Evolutionary conservation across 164 flowering plant genomes (phyloP).

Genomic region (Magnolia kwangsiensis): DNA sequence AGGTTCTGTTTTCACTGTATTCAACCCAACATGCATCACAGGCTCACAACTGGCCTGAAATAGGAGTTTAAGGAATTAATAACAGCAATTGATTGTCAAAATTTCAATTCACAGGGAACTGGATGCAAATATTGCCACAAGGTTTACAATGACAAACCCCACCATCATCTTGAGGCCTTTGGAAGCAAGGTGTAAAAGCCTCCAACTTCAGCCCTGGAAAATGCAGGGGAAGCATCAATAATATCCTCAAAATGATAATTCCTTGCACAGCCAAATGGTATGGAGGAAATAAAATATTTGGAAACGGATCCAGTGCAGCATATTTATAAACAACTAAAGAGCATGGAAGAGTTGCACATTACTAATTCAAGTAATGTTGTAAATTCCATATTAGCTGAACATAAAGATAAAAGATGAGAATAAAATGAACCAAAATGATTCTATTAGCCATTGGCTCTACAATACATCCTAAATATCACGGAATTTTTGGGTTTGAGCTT

Average conservation of each 20-base stretch:
- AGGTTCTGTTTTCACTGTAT: constrained; percentile 25
- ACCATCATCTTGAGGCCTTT: constrained; percentile 46
- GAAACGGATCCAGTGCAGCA: constrained; percentile 9
- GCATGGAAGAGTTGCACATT: constrained; percentile 12
- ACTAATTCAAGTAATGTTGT: not conserved
- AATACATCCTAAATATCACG: constrained; percentile 9
- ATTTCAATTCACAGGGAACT: constrained; percentile 17
- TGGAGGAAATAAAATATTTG: constrained; percentile 16
- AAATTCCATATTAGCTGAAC: not conserved
- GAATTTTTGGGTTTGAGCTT: too few relatives aligned
- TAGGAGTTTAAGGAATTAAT: constrained; percentile 17
- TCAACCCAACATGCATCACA: constrained; percentile 20
- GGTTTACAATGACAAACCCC: constrained; percentile 36
- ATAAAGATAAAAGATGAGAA: not conserved
- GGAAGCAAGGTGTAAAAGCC: constrained; percentile 50
- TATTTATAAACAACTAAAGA: constrained; percentile 11
- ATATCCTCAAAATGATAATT: constrained; percentile 27
- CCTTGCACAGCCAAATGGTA: constrained; percentile 27
- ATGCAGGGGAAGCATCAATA: constrained; percentile 66
- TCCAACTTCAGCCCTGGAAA: constrained; percentile 64
- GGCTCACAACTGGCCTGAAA: constrained; percentile 33
- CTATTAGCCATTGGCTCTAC: not conserved
- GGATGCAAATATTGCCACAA: constrained; percentile 35
- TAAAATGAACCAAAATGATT: not conserved
- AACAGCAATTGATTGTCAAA: constrained; percentile 13